Evolutionary conservation across 2,329 filamentous ascomycete genomes (phyloP).

Genomic region (Aspergillus floridensis): DNA sequence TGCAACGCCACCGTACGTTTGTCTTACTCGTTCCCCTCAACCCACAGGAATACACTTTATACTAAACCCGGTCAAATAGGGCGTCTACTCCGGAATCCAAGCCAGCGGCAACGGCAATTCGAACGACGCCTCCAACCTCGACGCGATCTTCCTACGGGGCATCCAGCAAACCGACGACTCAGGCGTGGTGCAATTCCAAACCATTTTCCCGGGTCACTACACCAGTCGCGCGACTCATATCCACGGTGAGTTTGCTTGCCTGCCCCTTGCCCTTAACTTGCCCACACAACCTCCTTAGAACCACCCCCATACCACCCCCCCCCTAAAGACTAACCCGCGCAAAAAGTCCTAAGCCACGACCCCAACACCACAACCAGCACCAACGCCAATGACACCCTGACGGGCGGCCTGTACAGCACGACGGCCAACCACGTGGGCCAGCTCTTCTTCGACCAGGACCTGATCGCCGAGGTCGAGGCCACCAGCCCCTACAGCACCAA

Average conservation of each 20-base stretch:
- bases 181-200: slow-evolving; percentile 45
- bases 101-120: slow-evolving; percentile 38
- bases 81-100: slow-evolving; percentile 41
- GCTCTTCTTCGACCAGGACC: slow-evolving; percentile 61
- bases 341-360: slow-evolving; percentile 32
- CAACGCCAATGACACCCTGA: slow-evolving; percentile 50
- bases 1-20: slow-evolving; percentile 39
- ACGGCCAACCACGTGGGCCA: slow-evolving; percentile 62
- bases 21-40: too few relatives aligned
- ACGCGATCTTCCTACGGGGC: slow-evolving; percentile 47
- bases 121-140: slow-evolving; percentile 39
- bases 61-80: slow-evolving; percentile 16
- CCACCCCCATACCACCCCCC: too few relatives aligned
- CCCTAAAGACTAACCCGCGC: not conserved
- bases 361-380: slow-evolving; percentile 35
- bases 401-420: slow-evolving; percentile 37
- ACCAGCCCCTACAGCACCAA: slow-evolving; percentile 50
- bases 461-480: slow-evolving; percentile 53
- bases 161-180: slow-evolving; percentile 43
- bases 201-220: slow-evolving; percentile 50
- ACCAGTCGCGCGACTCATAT: slow-evolving; percentile 38
- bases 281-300: too few relatives aligned
- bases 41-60: not conserved
- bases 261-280: too few relatives aligned
- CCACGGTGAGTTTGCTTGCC: slow-evolving; percentile 23